Evolutionary conservation across 2,329 filamentous ascomycete species (phyloP).

Genomic region (Neofusicoccum laricinum): DNA sequence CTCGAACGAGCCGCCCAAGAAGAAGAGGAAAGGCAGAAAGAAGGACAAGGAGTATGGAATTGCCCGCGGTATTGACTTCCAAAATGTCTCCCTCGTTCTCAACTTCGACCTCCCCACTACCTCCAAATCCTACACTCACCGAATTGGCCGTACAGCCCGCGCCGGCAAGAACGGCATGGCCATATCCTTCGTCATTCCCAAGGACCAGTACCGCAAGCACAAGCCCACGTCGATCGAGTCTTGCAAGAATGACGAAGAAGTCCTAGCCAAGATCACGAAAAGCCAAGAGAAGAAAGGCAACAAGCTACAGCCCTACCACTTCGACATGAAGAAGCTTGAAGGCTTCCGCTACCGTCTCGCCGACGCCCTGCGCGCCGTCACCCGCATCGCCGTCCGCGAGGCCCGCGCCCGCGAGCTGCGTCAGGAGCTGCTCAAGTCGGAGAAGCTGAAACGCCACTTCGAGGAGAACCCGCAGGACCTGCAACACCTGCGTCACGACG

Average conservation of each 20-base stretch:
- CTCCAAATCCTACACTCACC: slow-evolving; percentile 92
- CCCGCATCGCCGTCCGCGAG: slow-evolving; percentile 83
- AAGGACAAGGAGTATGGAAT: slow-evolving; percentile 87
- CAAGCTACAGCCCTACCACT: slow-evolving; percentile 84
- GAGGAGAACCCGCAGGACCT: slow-evolving; percentile 94
- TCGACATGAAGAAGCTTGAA: slow-evolving; percentile 92
- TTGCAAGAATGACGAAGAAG: slow-evolving; percentile 78
- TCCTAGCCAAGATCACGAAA: slow-evolving; percentile 74
- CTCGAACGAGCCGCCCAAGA: slow-evolving; percentile 39
- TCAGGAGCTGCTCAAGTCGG: slow-evolving; percentile 86
- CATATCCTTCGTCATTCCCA: slow-evolving; percentile 88
- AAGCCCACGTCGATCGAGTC: slow-evolving; percentile 76
- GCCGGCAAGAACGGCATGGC: slow-evolving; percentile 92
- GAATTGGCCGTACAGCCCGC: slow-evolving; percentile 88
- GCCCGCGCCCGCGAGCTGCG: slow-evolving; percentile 83
- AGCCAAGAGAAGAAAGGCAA: slow-evolving; percentile 76
- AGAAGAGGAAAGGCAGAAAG: slow-evolving; percentile 64
- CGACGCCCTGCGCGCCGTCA: slow-evolving; percentile 86
- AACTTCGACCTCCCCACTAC: slow-evolving; percentile 93
- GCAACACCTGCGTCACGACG: slow-evolving; percentile 83
- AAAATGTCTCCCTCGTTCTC: slow-evolving; percentile 77
- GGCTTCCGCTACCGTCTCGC: slow-evolving; percentile 94
- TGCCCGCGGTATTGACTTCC: slow-evolving; percentile 95
- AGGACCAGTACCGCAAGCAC: slow-evolving; percentile 81
- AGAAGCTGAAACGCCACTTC: slow-evolving; percentile 92